Evolutionary conservation across 768 basidiomycete species (phyloP).

Genomic region (Sutorius australiensis): DNA sequence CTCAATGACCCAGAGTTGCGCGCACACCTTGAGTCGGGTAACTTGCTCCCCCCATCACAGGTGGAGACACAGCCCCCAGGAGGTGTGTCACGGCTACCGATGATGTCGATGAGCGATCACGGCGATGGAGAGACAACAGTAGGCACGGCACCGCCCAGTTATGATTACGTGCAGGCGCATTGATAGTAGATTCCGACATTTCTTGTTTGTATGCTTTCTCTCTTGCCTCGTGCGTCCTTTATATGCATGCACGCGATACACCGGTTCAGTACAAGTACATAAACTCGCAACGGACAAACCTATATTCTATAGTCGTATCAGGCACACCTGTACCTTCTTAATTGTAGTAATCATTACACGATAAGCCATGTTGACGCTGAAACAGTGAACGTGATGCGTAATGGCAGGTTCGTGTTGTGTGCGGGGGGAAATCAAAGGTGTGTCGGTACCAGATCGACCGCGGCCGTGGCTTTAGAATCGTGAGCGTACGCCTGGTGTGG

Average conservation of each 20-base stretch:
- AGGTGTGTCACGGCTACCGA: slow-evolving; percentile 35
- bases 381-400: neutral
- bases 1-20: slow-evolving; percentile 14
- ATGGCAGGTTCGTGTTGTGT: neutral
- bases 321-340: neutral
- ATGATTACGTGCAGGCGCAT: slow-evolving; percentile 16
- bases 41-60: neutral
- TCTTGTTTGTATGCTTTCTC: neutral
- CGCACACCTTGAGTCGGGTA: neutral
- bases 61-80: neutral
- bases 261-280: neutral
- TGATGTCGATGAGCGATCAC: slow-evolving; percentile 34
- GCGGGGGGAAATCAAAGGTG: neutral
- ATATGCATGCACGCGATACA: neutral
- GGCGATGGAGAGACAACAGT: slow-evolving; percentile 30
- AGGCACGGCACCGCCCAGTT: slow-evolving; percentile 25
- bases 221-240: neutral
- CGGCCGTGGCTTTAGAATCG: too few relatives aligned
- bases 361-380: too few relatives aligned
- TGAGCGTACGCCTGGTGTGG: too few relatives aligned
- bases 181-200: neutral
- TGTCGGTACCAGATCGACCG: too few relatives aligned
- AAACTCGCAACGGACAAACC: too few relatives aligned
- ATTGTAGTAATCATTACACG: neutral
- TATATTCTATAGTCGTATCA: neutral